A percentile compares a stretch with the other conserved stretches of the same genome.
These are phyloP conservation scores for Russula sp. DNA, from an alignment of 768 basidiomycete genomes.

Conservation along the genomic window DNA sequence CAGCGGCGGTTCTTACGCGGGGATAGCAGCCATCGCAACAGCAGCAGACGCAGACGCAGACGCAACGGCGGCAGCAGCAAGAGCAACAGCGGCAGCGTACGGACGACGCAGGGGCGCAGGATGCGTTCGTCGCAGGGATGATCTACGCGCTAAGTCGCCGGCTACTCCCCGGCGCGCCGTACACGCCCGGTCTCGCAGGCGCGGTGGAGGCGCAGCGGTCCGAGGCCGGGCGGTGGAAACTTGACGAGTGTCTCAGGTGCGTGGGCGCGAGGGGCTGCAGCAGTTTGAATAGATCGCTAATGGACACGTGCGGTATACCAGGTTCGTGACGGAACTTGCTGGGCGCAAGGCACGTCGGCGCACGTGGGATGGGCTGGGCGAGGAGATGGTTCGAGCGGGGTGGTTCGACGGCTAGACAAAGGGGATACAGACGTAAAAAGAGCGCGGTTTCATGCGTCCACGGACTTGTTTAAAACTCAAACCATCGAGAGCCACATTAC, in stretches of 20 bases:
- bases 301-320: slow-evolving; percentile 26
- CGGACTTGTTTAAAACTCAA: no score
- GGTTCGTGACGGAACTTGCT: slow-evolving; percentile 80
- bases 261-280: slow-evolving; percentile 6
- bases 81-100: slow-evolving; percentile 27
- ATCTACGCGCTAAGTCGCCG: slow-evolving; percentile 72
- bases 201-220: slow-evolving; percentile 20
- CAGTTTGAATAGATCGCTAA: neutral
- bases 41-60: no score
- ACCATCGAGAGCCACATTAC: no score
- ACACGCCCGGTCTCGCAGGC: slow-evolving; percentile 46
- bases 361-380: slow-evolving; percentile 62
- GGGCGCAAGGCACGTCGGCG: slow-evolving; percentile 63
- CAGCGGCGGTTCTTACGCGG: neutral
- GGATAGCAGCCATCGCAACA: slow-evolving; percentile 6
- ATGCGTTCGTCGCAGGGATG: slow-evolving; percentile 82
- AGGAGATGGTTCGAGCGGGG: slow-evolving; percentile 67
- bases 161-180: slow-evolving; percentile 70
- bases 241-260: slow-evolving; percentile 79
- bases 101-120: slow-evolving; percentile 74
- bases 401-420: slow-evolving; percentile 56
- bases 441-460: no score
- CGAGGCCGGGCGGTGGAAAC: slow-evolving; percentile 54
- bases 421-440: neutral
- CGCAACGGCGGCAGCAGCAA: no score